phyloP scores from a whole-genome alignment of 2,329 filamentous ascomycete genomes.

The Fusarium devonianum region DNA sequence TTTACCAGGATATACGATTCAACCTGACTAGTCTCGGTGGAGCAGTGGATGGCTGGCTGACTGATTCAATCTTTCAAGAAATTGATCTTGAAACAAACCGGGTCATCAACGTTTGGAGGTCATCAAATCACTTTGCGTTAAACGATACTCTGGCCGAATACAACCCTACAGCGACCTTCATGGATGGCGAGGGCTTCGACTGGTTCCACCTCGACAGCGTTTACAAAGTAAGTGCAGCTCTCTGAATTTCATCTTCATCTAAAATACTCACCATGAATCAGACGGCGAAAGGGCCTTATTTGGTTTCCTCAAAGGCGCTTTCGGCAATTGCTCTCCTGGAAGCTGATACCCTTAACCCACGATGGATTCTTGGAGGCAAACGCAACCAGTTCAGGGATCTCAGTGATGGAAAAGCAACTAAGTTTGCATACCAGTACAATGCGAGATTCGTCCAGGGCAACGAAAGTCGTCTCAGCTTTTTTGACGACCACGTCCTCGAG shows the following conservation, averaged over 20 bases:
- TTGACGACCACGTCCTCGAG: conserved; percentile 54
- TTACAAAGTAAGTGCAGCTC: conserved; percentile 28
- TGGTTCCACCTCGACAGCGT: conserved; percentile 42
- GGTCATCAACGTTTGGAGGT: conserved; percentile 37
- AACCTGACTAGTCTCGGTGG: conserved; percentile 32
- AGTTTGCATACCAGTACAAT: conserved; percentile 56
- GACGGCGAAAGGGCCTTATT: conserved; percentile 44
- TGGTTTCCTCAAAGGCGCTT: conserved; percentile 44
- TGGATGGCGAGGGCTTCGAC: conserved; percentile 37
- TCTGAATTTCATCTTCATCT: background rate
- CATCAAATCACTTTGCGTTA: conserved; percentile 33
- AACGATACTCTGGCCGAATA: conserved; percentile 33
- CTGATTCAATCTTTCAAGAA: conserved; percentile 36
- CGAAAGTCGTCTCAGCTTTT: conserved; percentile 58
- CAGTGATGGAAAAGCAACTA: conserved; percentile 43
- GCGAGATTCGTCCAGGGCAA: conserved; percentile 55
- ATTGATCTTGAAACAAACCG: conserved; percentile 34
- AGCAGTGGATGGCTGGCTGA: conserved; percentile 33
- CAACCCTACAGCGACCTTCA: conserved; percentile 27
- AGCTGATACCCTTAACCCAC: conserved; percentile 37
- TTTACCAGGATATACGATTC: conserved; percentile 36
- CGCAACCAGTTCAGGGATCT: conserved; percentile 46
- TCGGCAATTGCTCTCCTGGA: conserved; percentile 43
- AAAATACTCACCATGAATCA: conserved; percentile 10
- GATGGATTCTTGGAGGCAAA: conserved; percentile 48